Conservation (phyloP, 352 stramenopile genomes). For the Pythium sukuiense region DNA sequence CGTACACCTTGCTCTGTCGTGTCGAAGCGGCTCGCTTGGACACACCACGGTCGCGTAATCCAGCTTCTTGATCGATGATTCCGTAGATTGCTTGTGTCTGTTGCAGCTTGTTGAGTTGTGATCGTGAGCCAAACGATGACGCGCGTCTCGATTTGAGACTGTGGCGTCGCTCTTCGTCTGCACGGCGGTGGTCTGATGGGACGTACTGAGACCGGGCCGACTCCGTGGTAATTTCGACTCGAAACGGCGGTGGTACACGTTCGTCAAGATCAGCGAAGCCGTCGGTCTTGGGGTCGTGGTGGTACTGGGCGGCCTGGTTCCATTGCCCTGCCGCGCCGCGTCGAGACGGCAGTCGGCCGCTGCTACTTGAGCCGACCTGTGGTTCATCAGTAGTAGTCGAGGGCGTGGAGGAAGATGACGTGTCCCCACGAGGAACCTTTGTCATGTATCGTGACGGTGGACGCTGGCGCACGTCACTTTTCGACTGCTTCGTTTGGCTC, state of each 20-base stretch:
- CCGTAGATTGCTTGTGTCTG: conserved; percentile 5
- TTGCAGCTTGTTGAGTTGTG: conserved; percentile 32
- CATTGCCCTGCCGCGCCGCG: conserved; percentile 45
- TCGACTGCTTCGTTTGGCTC: not conserved
- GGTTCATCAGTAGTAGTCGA: conserved; percentile 26
- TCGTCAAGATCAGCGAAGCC: conserved; percentile 82
- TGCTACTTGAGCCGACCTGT: not conserved
- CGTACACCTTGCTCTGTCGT: conserved; percentile 9
- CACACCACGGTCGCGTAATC: not conserved
- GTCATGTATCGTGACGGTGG: conserved; percentile 81
- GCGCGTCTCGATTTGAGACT: conserved; percentile 31
- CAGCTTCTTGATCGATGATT: conserved; percentile 8
- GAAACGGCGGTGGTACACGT: conserved; percentile 75
- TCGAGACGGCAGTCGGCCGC: conserved; percentile 33
- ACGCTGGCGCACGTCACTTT: conserved; percentile 8
- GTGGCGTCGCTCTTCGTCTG: conserved; percentile 21
- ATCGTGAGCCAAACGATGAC: conserved; percentile 48
- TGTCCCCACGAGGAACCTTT: conserved; percentile 32
- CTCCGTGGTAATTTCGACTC: conserved; percentile 76
- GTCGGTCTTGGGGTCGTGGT: conserved; percentile 77
- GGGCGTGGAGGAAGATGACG: conserved; percentile 12
- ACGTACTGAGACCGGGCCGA: conserved; percentile 26
- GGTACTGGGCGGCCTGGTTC: conserved; percentile 40
- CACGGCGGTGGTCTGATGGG: conserved; percentile 4
- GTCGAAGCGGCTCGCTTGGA: conserved; percentile 5